Evolutionary conservation across 1,284 basidiomycete genomes (phyloP), one percentile per base, ranked within the genome.

Genomic region (Puccinia polysora): DNA sequence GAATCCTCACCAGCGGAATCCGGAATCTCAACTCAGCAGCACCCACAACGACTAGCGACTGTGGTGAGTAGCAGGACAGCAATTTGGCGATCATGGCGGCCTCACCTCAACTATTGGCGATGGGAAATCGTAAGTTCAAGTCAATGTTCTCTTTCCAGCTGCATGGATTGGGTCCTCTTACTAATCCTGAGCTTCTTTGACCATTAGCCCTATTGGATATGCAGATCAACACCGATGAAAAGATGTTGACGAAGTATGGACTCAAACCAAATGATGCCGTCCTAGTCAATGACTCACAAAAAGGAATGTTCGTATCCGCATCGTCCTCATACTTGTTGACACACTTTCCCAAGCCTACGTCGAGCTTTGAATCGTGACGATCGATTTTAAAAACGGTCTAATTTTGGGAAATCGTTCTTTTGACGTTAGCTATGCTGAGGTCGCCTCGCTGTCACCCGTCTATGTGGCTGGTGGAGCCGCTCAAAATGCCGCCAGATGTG

Each of bases 381-480:
- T n/a, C n/a, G n/a, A n/a, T n/a, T n/a, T n/a, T n/a, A n/a, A n/a
- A n/a, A n/a, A n/a, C n/a, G n/a, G n/a, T n/a, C n/a, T n/a, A n/a
- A n/a, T n/a, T n/a, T n/a, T n/a, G n/a, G n/a, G n/a, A n/a, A n/a
- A n/a, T n/a, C n/a, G n/a, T n/a, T n/a, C n/a, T n/a, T n/a, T n/a
- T n/a, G n/a, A n/a, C n/a, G n/a, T n/a, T n/a, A 73, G 73, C 49
- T 43, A 62, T 56, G 38, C 55, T 6, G 73, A 73, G 38, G 68
- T 69, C 7, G 65, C 73, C 2, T 45, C 28, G n/a, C 34, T 63
- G 59, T 58, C 32, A 28, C 36, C 63, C 23, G 88, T 87, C 72
- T 98, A 96, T 79, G 91, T 98, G 73, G 95, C 96, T 58, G 96
- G 96, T 73, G 96, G 96, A 79, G 95, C 94, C 47, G 87, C 92